phyloP scores from a whole-genome alignment of 129 eudicot species.

The Saussurea involucrata region DNA sequence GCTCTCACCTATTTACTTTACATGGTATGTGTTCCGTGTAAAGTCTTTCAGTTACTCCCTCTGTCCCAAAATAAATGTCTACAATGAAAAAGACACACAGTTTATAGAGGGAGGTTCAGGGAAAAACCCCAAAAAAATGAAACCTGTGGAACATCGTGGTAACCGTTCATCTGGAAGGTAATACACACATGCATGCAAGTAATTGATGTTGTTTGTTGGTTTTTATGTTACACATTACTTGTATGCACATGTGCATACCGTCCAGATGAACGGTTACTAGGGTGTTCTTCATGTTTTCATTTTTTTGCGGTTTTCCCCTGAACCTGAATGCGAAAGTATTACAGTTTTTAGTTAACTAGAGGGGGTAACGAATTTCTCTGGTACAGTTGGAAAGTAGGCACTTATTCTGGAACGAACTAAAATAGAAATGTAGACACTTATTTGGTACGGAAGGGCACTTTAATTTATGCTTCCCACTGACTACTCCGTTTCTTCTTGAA shows the following conservation, averaged over 20 bases:
- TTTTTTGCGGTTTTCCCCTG: too few species aligned
- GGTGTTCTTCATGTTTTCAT: too few species aligned
- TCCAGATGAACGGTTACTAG: too few species aligned
- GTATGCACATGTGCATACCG: too few species aligned
- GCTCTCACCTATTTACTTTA: conserved; percentile 88
- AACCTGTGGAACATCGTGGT: too few species aligned
- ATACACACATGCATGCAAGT: too few species aligned
- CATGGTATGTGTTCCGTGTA: conserved; percentile 51
- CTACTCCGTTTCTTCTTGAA: conserved; percentile 35
- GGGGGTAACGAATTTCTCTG: too few species aligned
- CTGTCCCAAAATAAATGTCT: background rate
- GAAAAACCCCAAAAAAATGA: too few species aligned
- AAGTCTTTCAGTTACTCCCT: background rate
- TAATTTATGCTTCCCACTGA: background rate
- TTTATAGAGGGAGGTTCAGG: too few species aligned
- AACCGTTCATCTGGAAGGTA: too few species aligned
- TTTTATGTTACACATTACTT: too few species aligned
- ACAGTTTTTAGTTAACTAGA: background rate
- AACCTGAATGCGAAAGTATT: background rate
- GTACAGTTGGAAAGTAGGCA: background rate
- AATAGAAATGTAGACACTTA: background rate
- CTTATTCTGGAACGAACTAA: background rate
- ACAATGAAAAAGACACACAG: background rate
- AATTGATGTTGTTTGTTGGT: too few species aligned
- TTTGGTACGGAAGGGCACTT: background rate